A percentile compares a stretch with the other conserved stretches of the same genome.
phyloP scores from a whole-genome alignment of 305 asterid species.

The Ajuga reptans region DNA sequence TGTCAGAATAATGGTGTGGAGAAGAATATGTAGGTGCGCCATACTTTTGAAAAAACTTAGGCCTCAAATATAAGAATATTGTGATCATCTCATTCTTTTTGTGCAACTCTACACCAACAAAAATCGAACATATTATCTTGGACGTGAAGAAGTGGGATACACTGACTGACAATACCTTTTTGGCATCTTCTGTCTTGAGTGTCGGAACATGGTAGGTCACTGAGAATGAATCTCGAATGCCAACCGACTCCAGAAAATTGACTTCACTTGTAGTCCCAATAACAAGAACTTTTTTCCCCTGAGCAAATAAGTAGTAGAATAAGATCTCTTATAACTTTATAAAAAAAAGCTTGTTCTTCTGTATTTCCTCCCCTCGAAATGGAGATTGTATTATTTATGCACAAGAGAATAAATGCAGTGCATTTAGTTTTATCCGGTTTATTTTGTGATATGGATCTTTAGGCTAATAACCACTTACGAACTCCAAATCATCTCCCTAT shows the following conservation, averaged over 20 bases:
- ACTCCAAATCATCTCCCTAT: background rate
- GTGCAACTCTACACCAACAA: background rate
- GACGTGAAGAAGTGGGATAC: constrained; percentile 5
- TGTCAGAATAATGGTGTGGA: background rate
- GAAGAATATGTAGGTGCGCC: background rate
- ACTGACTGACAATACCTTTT: constrained; percentile 45
- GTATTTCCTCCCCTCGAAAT: background rate
- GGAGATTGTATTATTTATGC: background rate
- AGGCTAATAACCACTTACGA: background rate
- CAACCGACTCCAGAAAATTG: constrained; percentile 69
- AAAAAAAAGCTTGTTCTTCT: background rate
- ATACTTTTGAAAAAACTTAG: background rate
- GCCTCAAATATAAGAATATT: background rate
- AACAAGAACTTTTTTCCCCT: constrained; percentile 88
- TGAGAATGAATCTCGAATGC: constrained; percentile 73
- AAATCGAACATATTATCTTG: background rate
- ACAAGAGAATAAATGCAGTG: background rate
- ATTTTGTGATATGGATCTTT: background rate
- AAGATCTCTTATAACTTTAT: background rate
- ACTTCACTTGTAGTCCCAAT: constrained; percentile 92
- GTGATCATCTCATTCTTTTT: background rate
- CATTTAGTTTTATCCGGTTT: background rate
- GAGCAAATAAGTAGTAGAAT: constrained; percentile 20
- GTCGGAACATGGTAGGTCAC: constrained; percentile 84
- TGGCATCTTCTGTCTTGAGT: constrained; percentile 69